phyloP scores from a whole-genome alignment of 345 rosid genomes.

The Eucalyptus pumila region DNA sequence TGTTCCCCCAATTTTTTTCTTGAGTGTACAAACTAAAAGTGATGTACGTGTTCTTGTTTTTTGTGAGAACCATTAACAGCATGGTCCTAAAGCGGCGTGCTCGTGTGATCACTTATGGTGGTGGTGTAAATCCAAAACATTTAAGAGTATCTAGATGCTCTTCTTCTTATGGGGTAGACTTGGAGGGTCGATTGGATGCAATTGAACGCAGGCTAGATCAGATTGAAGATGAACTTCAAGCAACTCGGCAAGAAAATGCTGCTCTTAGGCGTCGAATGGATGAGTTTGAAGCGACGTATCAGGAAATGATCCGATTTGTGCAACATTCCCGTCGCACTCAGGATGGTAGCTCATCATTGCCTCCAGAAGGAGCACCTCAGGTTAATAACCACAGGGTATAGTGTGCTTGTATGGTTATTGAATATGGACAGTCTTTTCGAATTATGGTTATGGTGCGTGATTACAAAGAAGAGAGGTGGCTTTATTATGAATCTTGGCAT shows the following conservation, averaged over 20 bases:
- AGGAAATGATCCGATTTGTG: neutral
- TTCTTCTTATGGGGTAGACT: neutral
- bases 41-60: neutral
- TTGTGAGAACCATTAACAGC: neutral
- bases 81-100: neutral
- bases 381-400: neutral
- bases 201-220: neutral
- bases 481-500: neutral
- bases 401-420: neutral
- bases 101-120: neutral
- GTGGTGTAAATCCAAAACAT: neutral
- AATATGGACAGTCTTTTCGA: neutral
- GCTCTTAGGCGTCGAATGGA: neutral
- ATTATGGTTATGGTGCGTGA: neutral
- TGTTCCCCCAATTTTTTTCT: neutral
- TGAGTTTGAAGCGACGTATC: neutral
- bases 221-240: neutral
- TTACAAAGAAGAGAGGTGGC: neutral
- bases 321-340: neutral
- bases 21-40: neutral
- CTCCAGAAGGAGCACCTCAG: neutral
- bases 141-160: neutral
- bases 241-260: neutral
- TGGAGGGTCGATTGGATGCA: neutral
- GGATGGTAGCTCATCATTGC: neutral